A percentile compares a stretch with the other conserved stretches of the same genome.
Conservation (phyloP, 2,329 filamentous ascomycete genomes). For the Coniosporium tulheliwenetii region DNA sequence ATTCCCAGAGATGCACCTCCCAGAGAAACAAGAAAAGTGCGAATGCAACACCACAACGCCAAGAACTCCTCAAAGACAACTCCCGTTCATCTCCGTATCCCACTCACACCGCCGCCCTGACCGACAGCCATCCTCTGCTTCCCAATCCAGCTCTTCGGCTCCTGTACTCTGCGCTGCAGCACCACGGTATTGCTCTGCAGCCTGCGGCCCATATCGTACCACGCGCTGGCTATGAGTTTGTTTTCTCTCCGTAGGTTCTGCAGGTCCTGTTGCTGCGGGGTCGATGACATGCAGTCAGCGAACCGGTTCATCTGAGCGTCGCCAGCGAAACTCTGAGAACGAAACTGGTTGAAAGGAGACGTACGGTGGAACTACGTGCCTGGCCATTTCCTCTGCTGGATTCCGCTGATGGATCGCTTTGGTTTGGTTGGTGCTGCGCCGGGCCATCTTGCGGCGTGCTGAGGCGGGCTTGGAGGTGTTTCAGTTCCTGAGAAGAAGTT, state of each 20-base stretch:
- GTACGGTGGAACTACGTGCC: no score
- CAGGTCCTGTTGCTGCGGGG: neutral
- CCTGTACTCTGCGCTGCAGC: slow-evolving; percentile 57
- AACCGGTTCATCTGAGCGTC: no score
- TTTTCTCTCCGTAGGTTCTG: slow-evolving; percentile 62
- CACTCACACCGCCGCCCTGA: slow-evolving; percentile 4
- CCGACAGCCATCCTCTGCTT: slow-evolving; percentile 51
- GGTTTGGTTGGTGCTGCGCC: no score
- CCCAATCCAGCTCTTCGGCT: slow-evolving; percentile 68
- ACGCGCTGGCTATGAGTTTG: slow-evolving; percentile 63
- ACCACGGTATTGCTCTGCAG: slow-evolving; percentile 74
- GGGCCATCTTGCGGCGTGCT: no score
- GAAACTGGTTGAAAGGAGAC: no score
- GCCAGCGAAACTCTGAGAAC: no score
- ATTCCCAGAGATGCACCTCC: neutral
- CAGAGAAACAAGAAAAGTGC: neutral
- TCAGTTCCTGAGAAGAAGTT: no score
- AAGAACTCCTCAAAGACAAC: neutral
- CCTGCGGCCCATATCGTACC: slow-evolving; percentile 67
- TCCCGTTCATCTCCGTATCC: no score
- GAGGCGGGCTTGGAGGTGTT: no score
- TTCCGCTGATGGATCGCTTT: no score
- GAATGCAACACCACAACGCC: neutral
- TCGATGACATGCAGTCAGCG: no score
- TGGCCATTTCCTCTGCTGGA: no score